Conservation (phyloP, 2,329 filamentous ascomycete genomes). For the Penicillium sclerotigenum region DNA sequence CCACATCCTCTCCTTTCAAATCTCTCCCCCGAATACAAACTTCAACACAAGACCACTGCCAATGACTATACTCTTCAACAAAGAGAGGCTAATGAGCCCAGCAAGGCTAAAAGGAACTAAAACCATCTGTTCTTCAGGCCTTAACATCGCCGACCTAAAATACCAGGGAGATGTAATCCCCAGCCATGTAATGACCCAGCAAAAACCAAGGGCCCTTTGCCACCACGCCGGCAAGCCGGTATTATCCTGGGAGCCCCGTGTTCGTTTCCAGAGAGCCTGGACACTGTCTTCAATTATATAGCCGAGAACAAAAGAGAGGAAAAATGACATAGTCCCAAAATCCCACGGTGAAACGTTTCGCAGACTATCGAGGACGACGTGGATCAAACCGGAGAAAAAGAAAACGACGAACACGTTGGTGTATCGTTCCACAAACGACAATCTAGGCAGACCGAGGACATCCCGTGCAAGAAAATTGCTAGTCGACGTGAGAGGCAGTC, state of each 20-base stretch:
- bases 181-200: conserved; percentile 17
- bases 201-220: conserved; percentile 10
- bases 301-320: conserved; percentile 21
- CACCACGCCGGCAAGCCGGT: not conserved
- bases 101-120: not conserved
- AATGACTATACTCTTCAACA: not conserved
- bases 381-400: conserved; percentile 27
- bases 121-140: not conserved
- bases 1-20: not conserved
- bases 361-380: conserved; percentile 17
- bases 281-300: conserved; percentile 32
- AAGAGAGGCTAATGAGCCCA: not conserved
- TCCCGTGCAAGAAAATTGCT: conserved; percentile 21
- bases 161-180: conserved; percentile 18
- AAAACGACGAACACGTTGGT: conserved; percentile 30
- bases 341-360: conserved; percentile 14
- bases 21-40: not conserved
- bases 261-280: conserved; percentile 21
- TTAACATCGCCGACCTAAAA: not conserved
- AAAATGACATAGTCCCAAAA: conserved; percentile 24
- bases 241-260: not conserved
- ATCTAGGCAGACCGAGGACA: conserved; percentile 18
- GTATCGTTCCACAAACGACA: conserved; percentile 27
- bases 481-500: conserved; percentile 21
- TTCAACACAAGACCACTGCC: not conserved